phyloP scores from a whole-genome alignment of 2,329 filamentous ascomycete species.

The Fusarium chuoi region DNA sequence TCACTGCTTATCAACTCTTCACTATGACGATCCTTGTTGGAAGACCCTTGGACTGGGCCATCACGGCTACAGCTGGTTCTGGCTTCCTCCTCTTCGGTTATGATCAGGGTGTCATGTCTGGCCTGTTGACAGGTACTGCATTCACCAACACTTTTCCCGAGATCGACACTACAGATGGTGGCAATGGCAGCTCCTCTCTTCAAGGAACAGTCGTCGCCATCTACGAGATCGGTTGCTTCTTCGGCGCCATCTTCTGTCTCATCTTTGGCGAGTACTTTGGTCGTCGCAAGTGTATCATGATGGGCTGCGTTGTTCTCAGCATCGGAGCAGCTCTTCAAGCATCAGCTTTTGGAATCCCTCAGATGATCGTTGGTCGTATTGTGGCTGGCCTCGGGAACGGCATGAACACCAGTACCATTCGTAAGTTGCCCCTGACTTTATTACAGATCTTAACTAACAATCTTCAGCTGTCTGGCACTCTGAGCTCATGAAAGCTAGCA shows the following conservation, averaged over 20 bases:
- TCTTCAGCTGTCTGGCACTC: slow-evolving; percentile 52
- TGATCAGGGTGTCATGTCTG: slow-evolving; percentile 48
- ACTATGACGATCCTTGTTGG: slow-evolving; percentile 45
- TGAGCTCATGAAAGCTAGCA: slow-evolving; percentile 54
- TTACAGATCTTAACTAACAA: not conserved
- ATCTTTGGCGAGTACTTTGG: slow-evolving; percentile 57
- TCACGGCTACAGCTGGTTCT: slow-evolving; percentile 49
- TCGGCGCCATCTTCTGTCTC: slow-evolving; percentile 55
- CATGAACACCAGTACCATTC: slow-evolving; percentile 60
- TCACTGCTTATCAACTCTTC: not conserved
- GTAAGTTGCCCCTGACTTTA: slow-evolving; percentile 30
- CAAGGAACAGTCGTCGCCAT: slow-evolving; percentile 59
- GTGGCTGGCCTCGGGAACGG: slow-evolving; percentile 58
- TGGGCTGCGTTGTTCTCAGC: slow-evolving; percentile 54
- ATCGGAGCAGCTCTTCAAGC: slow-evolving; percentile 57
- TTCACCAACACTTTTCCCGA: slow-evolving; percentile 49
- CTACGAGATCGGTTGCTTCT: slow-evolving; percentile 61
- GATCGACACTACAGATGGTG: slow-evolving; percentile 50
- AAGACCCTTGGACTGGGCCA: slow-evolving; percentile 53
- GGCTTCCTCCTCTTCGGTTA: slow-evolving; percentile 52
- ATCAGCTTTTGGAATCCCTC: slow-evolving; percentile 51
- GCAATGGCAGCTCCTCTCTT: slow-evolving; percentile 54
- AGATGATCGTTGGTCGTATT: slow-evolving; percentile 57
- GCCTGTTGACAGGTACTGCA: slow-evolving; percentile 48
- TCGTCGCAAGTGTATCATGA: slow-evolving; percentile 52